Conservation (phyloP, 495 filamentous ascomycete species). For the Collariella sp. region DNA sequence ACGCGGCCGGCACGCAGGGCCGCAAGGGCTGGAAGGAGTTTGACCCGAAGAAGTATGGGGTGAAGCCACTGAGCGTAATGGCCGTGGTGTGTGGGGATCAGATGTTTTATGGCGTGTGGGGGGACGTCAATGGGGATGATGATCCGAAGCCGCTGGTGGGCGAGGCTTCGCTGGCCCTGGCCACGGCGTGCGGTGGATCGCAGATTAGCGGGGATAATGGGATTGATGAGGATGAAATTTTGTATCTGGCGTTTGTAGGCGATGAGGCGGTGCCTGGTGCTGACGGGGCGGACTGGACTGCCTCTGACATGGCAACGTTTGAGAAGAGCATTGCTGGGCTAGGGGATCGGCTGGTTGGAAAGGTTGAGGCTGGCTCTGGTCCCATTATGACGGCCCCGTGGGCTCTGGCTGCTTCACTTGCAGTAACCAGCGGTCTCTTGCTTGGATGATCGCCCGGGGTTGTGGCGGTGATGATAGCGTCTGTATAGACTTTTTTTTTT, state of each 20-base stretch:
- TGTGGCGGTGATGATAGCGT: no score
- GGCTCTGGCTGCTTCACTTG: no score
- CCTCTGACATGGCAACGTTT: conserved; percentile 34
- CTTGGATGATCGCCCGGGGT: no score
- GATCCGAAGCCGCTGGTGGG: conserved; percentile 40
- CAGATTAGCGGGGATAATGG: conserved; percentile 42
- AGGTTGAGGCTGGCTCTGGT: no score
- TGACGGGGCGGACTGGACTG: conserved; percentile 43
- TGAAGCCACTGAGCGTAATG: conserved; percentile 53
- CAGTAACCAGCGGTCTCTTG: no score
- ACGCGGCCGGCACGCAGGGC: conserved; percentile 26
- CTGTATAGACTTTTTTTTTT: no score
- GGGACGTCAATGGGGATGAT: conserved; percentile 53
- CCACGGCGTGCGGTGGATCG: conserved; percentile 44
- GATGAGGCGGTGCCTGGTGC: conserved; percentile 40
- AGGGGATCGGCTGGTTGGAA: conserved; percentile 34
- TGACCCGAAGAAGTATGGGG: conserved; percentile 42
- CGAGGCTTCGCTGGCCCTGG: conserved; percentile 51
- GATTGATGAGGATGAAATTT: conserved; percentile 39
- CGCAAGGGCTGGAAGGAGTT: conserved; percentile 34
- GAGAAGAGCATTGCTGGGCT: conserved; percentile 41
- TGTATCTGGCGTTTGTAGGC: conserved; percentile 50
- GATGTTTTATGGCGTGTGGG: conserved; percentile 59
- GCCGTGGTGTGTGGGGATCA: conserved; percentile 52
- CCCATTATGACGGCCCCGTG: no score